A percentile compares a stretch with the other conserved stretches of the same genome.
These are phyloP conservation scores for Hypoxylon sp. DNA, from an alignment of 2,329 filamentous ascomycete genomes.

Conservation along the genomic window DNA sequence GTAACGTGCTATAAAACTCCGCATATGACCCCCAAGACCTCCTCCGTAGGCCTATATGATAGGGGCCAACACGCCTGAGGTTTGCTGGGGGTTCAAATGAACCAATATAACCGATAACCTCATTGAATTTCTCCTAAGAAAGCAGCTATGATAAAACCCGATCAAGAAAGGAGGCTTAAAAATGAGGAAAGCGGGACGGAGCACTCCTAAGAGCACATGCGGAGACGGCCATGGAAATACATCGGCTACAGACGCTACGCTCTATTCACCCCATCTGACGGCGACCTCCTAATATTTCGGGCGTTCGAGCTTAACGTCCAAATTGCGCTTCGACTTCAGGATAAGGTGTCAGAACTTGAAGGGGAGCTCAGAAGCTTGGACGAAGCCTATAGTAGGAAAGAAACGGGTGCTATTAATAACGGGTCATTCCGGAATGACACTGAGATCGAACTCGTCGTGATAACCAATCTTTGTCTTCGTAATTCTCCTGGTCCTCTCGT, in stretches of 20 bases:
- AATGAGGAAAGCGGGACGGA: not conserved
- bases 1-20: not conserved
- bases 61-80: too few species aligned
- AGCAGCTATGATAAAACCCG: not conserved
- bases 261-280: slow-evolving; percentile 49
- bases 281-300: slow-evolving; percentile 52
- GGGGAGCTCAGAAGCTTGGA: slow-evolving; percentile 49
- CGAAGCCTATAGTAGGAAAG: slow-evolving; percentile 36
- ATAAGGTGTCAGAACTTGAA: slow-evolving; percentile 52
- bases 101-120: too few species aligned
- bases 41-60: too few species aligned
- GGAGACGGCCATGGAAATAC: slow-evolving; percentile 50
- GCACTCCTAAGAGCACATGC: slow-evolving; percentile 11
- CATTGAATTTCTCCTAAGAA: too few species aligned
- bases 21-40: too few species aligned
- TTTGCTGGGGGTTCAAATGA: too few species aligned
- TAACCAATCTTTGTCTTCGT: slow-evolving; percentile 50
- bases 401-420: slow-evolving; percentile 44
- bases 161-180: not conserved
- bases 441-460: slow-evolving; percentile 48
- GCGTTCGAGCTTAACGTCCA: slow-evolving; percentile 52
- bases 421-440: slow-evolving; percentile 47
- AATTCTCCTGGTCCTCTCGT: slow-evolving; percentile 40
- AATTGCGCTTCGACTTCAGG: slow-evolving; percentile 53
- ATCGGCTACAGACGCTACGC: slow-evolving; percentile 50